Evolutionary conservation across 257 asterid genomes (phyloP).

Genomic region (Ilex asprella): DNA sequence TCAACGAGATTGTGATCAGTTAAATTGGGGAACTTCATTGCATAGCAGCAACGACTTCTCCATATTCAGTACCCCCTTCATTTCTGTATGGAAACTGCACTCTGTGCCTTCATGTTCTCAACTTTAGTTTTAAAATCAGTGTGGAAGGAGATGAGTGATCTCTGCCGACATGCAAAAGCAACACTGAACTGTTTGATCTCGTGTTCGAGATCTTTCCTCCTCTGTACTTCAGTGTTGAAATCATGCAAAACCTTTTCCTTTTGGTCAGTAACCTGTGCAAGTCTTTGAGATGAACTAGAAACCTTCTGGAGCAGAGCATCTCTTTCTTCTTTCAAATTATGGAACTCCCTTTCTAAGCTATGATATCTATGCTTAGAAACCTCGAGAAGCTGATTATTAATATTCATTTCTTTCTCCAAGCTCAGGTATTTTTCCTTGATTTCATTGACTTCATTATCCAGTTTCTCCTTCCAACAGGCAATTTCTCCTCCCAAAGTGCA

Average conservation of each 20-base stretch:
- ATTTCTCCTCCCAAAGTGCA: constrained; percentile 58
- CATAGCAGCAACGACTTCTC: neutral
- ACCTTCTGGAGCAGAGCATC: constrained; percentile 30
- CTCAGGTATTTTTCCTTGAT: constrained; percentile 43
- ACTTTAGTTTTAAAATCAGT: constrained; percentile 52
- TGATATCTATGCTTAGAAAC: constrained; percentile 46
- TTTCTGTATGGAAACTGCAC: constrained; percentile 50
- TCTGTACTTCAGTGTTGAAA: constrained; percentile 48
- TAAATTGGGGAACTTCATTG: too few species aligned
- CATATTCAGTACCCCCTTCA: constrained; percentile 46
- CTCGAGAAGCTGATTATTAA: constrained; percentile 40
- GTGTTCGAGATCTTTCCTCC: constrained; percentile 72
- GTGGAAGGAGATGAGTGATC: constrained; percentile 45
- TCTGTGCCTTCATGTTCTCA: constrained; percentile 48
- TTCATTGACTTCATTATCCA: constrained; percentile 44
- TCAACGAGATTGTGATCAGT: too few species aligned
- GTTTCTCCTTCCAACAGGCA: constrained; percentile 70
- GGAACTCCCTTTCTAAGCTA: constrained; percentile 62
- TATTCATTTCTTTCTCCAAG: constrained; percentile 49
- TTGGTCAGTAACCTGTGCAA: constrained; percentile 43
- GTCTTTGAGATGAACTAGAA: constrained; percentile 42
- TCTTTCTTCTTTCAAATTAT: constrained; percentile 53
- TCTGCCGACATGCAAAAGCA: constrained; percentile 60
- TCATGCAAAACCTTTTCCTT: constrained; percentile 52
- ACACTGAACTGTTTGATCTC: constrained; percentile 51